phyloP scores from a whole-genome alignment of 768 basidiomycete genomes.

The Rhodotorula babjevae region DNA sequence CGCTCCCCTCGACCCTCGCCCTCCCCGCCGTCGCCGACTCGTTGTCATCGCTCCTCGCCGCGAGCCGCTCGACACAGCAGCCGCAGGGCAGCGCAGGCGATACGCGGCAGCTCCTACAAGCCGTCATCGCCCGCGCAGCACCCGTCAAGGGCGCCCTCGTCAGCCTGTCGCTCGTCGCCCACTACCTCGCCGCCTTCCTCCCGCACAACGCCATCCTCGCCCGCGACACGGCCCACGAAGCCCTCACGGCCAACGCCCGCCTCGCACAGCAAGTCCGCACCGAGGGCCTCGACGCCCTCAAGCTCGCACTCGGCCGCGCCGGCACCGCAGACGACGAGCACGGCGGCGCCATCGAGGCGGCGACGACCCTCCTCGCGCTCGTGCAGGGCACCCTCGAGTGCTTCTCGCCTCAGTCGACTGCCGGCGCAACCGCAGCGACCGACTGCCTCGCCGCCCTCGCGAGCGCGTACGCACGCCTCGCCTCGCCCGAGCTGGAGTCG shows the following conservation, averaged over 20 bases:
- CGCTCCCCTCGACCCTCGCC: slow-evolving; percentile 5
- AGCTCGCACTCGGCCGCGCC: not conserved
- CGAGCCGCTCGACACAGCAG: not conserved
- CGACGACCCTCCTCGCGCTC: not conserved
- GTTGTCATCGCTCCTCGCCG: not conserved
- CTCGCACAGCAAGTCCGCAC: not conserved
- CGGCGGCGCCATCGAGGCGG: not conserved
- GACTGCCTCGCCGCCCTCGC: not conserved
- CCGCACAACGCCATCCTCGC: not conserved
- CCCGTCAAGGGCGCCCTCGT: not conserved
- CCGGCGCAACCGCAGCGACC: not conserved
- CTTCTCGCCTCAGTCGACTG: not conserved
- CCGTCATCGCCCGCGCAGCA: slow-evolving; percentile 9
- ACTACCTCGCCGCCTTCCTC: slow-evolving; percentile 20
- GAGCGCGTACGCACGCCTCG: not conserved
- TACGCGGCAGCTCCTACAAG: slow-evolving; percentile 10
- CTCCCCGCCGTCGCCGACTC: not conserved
- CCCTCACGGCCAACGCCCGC: not conserved
- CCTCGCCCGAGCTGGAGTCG: too few relatives aligned
- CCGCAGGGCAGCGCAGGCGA: too few relatives aligned
- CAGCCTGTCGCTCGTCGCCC: slow-evolving; percentile 12
- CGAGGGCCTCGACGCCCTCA: not conserved
- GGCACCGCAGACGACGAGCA: too few relatives aligned
- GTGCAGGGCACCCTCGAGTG: not conserved
- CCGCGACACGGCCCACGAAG: not conserved